phyloP scores from a whole-genome alignment of 441 rosid genomes.

The Biscutella laevigata region DNA sequence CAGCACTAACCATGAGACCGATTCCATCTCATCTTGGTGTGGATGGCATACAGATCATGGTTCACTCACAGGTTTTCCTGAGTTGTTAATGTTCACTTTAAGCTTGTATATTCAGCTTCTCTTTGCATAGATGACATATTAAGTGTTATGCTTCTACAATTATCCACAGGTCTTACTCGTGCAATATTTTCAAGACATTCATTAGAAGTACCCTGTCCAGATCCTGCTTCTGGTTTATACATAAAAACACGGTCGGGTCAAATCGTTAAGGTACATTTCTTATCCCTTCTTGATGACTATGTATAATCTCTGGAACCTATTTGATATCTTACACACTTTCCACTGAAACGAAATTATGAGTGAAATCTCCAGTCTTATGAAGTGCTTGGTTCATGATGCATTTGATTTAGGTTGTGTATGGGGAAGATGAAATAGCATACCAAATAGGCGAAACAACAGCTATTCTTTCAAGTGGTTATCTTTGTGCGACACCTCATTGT shows the following conservation, averaged over 20 bases:
- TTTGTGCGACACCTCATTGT: constrained; percentile 92
- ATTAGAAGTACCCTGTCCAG: constrained; percentile 71
- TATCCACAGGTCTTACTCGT: constrained; percentile 82
- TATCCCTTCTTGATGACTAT: neutral
- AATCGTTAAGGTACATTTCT: constrained; percentile 61
- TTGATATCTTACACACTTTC: neutral
- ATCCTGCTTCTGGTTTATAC: constrained; percentile 79
- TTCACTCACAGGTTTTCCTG: constrained; percentile 60
- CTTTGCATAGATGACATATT: constrained; percentile 4
- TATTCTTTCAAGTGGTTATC: constrained; percentile 69
- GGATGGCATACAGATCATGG: constrained; percentile 98
- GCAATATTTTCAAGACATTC: constrained; percentile 72
- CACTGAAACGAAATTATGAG: no score
- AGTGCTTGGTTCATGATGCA: neutral
- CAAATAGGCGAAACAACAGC: constrained; percentile 93
- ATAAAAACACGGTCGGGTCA: constrained; percentile 71
- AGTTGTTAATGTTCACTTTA: neutral
- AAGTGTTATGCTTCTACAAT: constrained; percentile 19
- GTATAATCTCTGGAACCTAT: neutral
- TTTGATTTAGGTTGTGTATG: constrained; percentile 53
- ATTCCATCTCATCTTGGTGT: constrained; percentile 80
- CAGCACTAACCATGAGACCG: constrained; percentile 44
- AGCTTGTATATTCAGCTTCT: neutral
- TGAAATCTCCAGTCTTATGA: neutral
- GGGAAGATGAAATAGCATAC: constrained; percentile 83